Evolutionary conservation across 2,329 filamentous ascomycete species (phyloP), one percentile per base, ranked within the genome.

Genomic region (Knoxdaviesia capensis): DNA sequence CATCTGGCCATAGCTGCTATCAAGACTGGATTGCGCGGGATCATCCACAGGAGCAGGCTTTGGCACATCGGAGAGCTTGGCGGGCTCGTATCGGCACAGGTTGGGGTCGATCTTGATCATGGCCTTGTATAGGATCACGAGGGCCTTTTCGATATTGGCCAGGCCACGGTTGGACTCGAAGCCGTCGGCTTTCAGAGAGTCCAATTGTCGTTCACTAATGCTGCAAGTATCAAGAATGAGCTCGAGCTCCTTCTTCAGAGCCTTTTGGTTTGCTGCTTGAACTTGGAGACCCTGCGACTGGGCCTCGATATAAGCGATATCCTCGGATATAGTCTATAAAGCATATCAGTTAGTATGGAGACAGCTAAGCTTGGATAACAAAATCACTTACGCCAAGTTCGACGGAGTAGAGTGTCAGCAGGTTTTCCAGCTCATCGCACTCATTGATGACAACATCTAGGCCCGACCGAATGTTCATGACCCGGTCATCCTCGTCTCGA

Each of bases 261-360:
- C 70, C 57, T 94, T 94, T 56, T 98, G 90, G 52, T 98, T 98
- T 36, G 90, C 85, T 20, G 88, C 88, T 59, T 96, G 90, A 6
- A 98, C 88, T 53, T 98, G 90, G 39, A 98, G 65, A 64, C 90
- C 90, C 60, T 98, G 88, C 6, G 85, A 87, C 59, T 98, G 90
- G 2, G 90, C 86, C 62, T 98, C 90, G 48, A 98, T 96, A 55
- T 92, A 96, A 4, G 86, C 79, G 51, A 98, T 92, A 52, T 98
- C 90, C 40, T 96, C 88, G 44, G 87, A 86, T 31, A 98, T 68
- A 40, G 87, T 96, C 80, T 92, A 53, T 29, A 31, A 2, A 10
- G 7, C 7, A 37, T 7, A 5, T 34, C 20, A 20, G 20, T 36
- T 42, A 42, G 32, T 31, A 31, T 10, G 30, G 20, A 8, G 6